Percentiles rank a stretch among this genome's conserved stretches.
These are phyloP conservation scores for Cercospora citrullina DNA, from an alignment of 2,329 filamentous ascomycete genomes.

Conservation along the genomic window DNA sequence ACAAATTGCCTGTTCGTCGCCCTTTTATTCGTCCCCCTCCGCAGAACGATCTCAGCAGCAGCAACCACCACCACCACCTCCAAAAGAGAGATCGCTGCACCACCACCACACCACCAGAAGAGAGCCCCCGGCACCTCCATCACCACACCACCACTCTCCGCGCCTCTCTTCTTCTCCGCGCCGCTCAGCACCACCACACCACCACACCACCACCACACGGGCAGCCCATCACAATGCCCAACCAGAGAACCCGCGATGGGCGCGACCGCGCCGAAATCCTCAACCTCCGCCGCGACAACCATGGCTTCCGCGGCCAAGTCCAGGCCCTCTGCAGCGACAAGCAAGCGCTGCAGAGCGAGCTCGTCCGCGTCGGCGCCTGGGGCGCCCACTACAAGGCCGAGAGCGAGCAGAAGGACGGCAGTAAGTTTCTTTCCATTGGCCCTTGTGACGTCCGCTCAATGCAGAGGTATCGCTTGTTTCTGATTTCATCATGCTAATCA, in stretches of 20 bases:
- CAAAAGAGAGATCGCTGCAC: not conserved
- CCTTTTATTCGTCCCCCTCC: not conserved
- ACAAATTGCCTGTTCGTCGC: not conserved
- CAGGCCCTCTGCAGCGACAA: no score
- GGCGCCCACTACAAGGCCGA: not conserved
- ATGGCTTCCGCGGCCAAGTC: no score
- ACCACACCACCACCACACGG: not conserved
- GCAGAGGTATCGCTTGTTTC: not conserved
- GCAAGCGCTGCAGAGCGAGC: not conserved
- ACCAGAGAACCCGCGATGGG: not conserved
- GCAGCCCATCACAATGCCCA: not conserved
- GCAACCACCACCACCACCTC: not conserved
- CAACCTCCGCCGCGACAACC: no score
- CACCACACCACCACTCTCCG: not conserved
- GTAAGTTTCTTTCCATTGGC: not conserved
- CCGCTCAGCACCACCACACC: not conserved
- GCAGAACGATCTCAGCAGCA: not conserved
- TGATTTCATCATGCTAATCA: not conserved
- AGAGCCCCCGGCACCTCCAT: not conserved
- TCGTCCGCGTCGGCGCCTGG: not conserved
- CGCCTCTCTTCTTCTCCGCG: not conserved
- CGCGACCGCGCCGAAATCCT: no score
- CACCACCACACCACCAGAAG: not conserved
- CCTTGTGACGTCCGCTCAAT: not conserved
- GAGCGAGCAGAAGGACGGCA: not conserved